Conservation (phyloP, 1,284 basidiomycete genomes). For the Cutaneotrichosporon sp. region DNA sequence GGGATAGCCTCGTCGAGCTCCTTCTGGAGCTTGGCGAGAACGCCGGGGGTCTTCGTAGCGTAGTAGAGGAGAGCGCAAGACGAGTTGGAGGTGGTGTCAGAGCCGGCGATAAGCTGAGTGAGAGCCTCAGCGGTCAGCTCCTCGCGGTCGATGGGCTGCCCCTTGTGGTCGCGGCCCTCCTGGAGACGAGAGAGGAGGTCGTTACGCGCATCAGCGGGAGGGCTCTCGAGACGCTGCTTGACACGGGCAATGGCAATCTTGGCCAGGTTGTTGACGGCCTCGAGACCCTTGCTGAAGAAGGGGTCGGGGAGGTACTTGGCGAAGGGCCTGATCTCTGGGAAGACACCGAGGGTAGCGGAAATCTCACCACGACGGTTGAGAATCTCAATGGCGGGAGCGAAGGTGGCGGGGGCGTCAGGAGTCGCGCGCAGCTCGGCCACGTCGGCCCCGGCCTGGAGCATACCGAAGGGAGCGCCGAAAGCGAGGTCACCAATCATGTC, state of each 20-base stretch:
- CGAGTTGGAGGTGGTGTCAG: constrained; percentile 61
- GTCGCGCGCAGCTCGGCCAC: constrained; percentile 61
- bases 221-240: constrained; percentile 61
- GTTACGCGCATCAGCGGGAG: constrained; percentile 55
- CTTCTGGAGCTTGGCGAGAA: constrained; percentile 65
- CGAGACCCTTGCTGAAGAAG: constrained; percentile 68
- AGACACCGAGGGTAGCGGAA: constrained; percentile 73
- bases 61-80: constrained; percentile 81
- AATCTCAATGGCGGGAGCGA: constrained; percentile 77
- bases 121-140: constrained; percentile 83
- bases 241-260: constrained; percentile 80
- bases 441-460: constrained; percentile 72
- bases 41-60: constrained; percentile 62
- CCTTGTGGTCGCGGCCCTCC: constrained; percentile 68
- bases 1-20: constrained; percentile 74
- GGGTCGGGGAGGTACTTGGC: constrained; percentile 57
- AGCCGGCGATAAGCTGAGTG: constrained; percentile 76
- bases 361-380: constrained; percentile 86
- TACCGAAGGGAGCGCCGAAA: constrained; percentile 82
- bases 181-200: constrained; percentile 78
- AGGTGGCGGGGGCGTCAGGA: constrained; percentile 21
- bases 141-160: constrained; percentile 49
- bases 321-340: constrained; percentile 60
- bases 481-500: constrained; percentile 81
- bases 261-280: constrained; percentile 67